Evolutionary conservation across 1,284 basidiomycete species (phyloP).

Genomic region (Fomitopsis palustris): DNA sequence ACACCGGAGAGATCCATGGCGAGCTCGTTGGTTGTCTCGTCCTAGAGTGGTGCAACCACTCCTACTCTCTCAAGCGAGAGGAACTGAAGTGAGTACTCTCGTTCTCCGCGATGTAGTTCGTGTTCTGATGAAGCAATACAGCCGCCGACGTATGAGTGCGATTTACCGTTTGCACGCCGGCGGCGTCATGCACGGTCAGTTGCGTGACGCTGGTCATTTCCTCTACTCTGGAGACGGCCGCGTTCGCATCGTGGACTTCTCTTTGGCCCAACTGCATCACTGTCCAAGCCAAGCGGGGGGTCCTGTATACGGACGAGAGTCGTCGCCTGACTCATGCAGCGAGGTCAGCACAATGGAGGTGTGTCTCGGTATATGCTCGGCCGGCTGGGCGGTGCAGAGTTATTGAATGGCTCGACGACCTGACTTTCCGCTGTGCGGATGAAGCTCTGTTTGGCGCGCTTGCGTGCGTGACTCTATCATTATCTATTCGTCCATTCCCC

Average conservation of each 20-base stretch:
- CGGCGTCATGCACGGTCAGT: conserved; percentile 33
- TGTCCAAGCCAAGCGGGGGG: conserved; percentile 1
- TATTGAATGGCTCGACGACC: conserved; percentile 8
- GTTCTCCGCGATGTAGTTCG: conserved; percentile 6
- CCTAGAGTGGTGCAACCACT: conserved; percentile 33
- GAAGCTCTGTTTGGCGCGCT: background rate
- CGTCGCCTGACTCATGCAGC: background rate
- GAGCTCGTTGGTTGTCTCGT: conserved; percentile 29
- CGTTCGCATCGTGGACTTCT: conserved; percentile 37
- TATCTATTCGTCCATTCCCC: background rate
- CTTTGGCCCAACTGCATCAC: conserved; percentile 4
- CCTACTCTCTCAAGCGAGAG: conserved; percentile 6
- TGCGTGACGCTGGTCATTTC: conserved; percentile 28
- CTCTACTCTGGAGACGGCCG: conserved; percentile 22
- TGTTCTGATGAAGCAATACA: conserved; percentile 12
- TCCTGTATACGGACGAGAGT: background rate
- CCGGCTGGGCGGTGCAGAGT: background rate
- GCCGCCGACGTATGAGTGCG: conserved; percentile 30
- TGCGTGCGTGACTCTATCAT: background rate
- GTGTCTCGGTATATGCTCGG: conserved; percentile 12
- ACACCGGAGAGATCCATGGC: conserved; percentile 6
- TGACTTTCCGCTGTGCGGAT: background rate
- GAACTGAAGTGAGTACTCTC: conserved; percentile 11
- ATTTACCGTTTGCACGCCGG: conserved; percentile 32
- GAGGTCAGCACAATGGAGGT: background rate